These are phyloP conservation scores for Ophiostoma sp. DNA, from an alignment of 2,329 filamentous ascomycete species.

Conservation along the genomic window DNA sequence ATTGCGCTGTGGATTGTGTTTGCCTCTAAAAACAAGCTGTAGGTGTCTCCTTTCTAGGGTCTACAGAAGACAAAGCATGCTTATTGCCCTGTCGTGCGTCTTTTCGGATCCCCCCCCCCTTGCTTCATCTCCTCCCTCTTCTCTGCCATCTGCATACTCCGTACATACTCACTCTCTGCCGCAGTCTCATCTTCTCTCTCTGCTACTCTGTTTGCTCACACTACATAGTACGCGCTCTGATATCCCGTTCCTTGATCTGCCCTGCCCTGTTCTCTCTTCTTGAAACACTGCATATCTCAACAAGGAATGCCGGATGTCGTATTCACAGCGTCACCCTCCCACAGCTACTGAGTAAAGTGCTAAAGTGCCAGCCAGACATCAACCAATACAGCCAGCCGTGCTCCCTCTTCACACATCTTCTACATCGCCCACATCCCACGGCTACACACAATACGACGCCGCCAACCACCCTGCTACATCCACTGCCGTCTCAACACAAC, in stretches of 20 bases:
- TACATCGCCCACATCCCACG: constrained; percentile 8
- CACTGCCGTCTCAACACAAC: constrained; percentile 10
- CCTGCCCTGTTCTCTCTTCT: constrained; percentile 12
- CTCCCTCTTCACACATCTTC: not conserved
- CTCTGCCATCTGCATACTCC: not conserved
- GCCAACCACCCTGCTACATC: constrained; percentile 1
- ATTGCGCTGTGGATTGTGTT: not conserved
- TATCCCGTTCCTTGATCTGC: constrained; percentile 12
- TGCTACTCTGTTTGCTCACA: no score
- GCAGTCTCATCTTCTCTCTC: not conserved
- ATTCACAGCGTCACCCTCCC: constrained; percentile 17
- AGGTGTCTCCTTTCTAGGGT: not conserved
- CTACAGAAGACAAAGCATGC: no score
- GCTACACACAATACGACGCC: constrained; percentile 12
- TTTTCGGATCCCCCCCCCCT: not conserved
- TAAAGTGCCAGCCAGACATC: constrained; percentile 8
- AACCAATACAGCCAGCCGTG: not conserved
- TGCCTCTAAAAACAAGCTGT: constrained; percentile 3
- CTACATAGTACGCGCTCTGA: no score
- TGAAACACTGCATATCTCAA: constrained; percentile 21
- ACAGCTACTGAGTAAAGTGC: no score
- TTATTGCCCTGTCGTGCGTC: not conserved
- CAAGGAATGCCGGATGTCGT: constrained; percentile 21
- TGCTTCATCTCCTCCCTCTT: not conserved
- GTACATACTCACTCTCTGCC: not conserved